phyloP scores from a whole-genome alignment of 2,329 filamentous ascomycete species.

The Trichoderma semiorbis region DNA sequence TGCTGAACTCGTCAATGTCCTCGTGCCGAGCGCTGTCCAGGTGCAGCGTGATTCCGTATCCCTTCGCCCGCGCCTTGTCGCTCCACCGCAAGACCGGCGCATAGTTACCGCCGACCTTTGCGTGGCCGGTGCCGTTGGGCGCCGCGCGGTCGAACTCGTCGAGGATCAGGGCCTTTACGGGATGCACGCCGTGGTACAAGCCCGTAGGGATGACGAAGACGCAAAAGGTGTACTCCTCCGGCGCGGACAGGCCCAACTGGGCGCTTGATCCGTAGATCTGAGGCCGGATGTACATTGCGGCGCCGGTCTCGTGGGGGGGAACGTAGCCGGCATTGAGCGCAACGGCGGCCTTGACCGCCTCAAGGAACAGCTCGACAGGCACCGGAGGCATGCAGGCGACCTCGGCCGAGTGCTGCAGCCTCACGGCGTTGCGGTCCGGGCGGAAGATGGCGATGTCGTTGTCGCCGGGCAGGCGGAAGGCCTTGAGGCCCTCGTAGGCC shows the following conservation, averaged over 20 bases:
- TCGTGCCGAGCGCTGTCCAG: slow-evolving; percentile 79
- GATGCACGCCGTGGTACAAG: slow-evolving; percentile 86
- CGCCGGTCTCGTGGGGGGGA: slow-evolving; percentile 82
- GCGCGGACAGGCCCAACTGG: slow-evolving; percentile 80
- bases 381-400: slow-evolving; percentile 82
- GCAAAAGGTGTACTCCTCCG: slow-evolving; percentile 87
- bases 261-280: slow-evolving; percentile 83
- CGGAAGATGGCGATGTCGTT: slow-evolving; percentile 79
- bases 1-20: slow-evolving; percentile 94
- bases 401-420: slow-evolving; percentile 79
- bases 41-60: slow-evolving; percentile 92
- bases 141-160: slow-evolving; percentile 92
- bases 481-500: slow-evolving; percentile 97
- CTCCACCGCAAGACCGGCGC: slow-evolving; percentile 87
- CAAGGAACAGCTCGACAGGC: slow-evolving; percentile 71
- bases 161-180: slow-evolving; percentile 82
- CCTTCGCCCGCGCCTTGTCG: slow-evolving; percentile 72
- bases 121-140: slow-evolving; percentile 83
- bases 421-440: slow-evolving; percentile 75
- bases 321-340: slow-evolving; percentile 86
- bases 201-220: slow-evolving; percentile 91
- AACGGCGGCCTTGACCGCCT: slow-evolving; percentile 76
- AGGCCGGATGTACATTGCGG: slow-evolving; percentile 89
- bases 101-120: slow-evolving; percentile 96
- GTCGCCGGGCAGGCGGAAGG: slow-evolving; percentile 75